These are phyloP conservation scores for Dothistroma pini DNA, from an alignment of 2,329 filamentous ascomycete genomes.

Conservation along the genomic window DNA sequence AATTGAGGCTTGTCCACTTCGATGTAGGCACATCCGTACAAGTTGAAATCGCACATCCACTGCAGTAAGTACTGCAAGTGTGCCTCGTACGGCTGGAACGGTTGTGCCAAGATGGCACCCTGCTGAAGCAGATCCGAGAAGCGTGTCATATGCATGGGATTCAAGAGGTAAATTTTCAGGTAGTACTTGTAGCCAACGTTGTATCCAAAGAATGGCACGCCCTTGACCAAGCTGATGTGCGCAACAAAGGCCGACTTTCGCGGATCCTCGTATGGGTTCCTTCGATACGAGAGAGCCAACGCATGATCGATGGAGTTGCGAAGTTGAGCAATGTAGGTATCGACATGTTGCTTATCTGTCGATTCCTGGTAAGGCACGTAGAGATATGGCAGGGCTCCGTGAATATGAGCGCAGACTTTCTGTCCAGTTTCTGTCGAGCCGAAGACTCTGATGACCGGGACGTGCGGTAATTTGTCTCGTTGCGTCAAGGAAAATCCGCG, in stretches of 20 bases:
- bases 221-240: conserved; percentile 87
- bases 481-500: conserved; percentile 57
- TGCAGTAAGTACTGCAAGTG: conserved; percentile 90
- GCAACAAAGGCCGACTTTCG: conserved; percentile 72
- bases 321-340: conserved; percentile 69
- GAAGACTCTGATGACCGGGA: conserved; percentile 87
- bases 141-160: conserved; percentile 80
- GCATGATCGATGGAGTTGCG: conserved; percentile 90
- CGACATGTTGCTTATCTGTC: conserved; percentile 51
- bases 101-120: conserved; percentile 77
- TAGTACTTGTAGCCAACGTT: conserved; percentile 88
- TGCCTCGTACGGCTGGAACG: conserved; percentile 88
- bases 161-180: conserved; percentile 91
- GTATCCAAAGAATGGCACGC: conserved; percentile 92
- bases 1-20: conserved; percentile 67
- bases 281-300: conserved; percentile 77
- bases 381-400: conserved; percentile 94
- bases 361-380: conserved; percentile 55
- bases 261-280: conserved; percentile 62
- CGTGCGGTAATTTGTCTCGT: conserved; percentile 61
- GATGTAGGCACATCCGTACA: conserved; percentile 90
- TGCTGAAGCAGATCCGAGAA: conserved; percentile 83
- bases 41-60: conserved; percentile 98
- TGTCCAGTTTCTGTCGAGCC: conserved; percentile 91
- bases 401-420: conserved; percentile 92